phyloP scores from a whole-genome alignment of 1,139 yeast genomes.

The Casaregolazyma suthepensis region DNA sequence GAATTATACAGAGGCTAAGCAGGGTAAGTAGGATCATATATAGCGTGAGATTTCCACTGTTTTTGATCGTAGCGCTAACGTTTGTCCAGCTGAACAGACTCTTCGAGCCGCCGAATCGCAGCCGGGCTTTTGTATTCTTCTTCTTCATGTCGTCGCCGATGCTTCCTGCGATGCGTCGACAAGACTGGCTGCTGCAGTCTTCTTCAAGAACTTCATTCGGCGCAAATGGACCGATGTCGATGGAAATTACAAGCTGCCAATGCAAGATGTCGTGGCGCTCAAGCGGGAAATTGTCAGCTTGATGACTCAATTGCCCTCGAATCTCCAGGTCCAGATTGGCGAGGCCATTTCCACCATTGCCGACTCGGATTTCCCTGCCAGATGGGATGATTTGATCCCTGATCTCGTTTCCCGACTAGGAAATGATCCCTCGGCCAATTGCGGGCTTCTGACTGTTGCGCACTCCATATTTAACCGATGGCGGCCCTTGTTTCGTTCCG shows the following conservation, averaged over 20 bases:
- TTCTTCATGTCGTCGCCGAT: constrained; percentile 74
- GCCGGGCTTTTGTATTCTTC: constrained; percentile 67
- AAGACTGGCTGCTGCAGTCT: constrained; percentile 82
- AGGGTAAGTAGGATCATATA: constrained; percentile 15
- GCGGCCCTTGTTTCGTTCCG: constrained; percentile 91
- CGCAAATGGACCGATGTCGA: constrained; percentile 88
- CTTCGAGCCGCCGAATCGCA: constrained; percentile 55
- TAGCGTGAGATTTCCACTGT: background rate
- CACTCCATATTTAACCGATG: constrained; percentile 95
- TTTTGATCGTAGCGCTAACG: constrained; percentile 2
- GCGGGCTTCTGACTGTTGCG: constrained; percentile 84
- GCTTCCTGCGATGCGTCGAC: constrained; percentile 48
- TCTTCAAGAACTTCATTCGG: constrained; percentile 80
- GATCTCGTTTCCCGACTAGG: constrained; percentile 59
- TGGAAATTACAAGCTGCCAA: constrained; percentile 64
- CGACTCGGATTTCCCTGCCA: constrained; percentile 89
- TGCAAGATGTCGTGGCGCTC: constrained; percentile 58
- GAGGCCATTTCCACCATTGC: constrained; percentile 92
- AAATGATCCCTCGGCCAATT: constrained; percentile 66
- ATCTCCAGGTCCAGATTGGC: constrained; percentile 83
- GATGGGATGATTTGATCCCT: constrained; percentile 78
- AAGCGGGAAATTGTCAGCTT: constrained; percentile 72
- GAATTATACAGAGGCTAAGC: constrained; percentile 18
- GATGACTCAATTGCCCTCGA: constrained; percentile 74
- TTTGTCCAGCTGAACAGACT: constrained; percentile 31